Conservation (phyloP, 164 flowering plant genomes). For the Kalanchoe fedtschenkoi region DNA sequence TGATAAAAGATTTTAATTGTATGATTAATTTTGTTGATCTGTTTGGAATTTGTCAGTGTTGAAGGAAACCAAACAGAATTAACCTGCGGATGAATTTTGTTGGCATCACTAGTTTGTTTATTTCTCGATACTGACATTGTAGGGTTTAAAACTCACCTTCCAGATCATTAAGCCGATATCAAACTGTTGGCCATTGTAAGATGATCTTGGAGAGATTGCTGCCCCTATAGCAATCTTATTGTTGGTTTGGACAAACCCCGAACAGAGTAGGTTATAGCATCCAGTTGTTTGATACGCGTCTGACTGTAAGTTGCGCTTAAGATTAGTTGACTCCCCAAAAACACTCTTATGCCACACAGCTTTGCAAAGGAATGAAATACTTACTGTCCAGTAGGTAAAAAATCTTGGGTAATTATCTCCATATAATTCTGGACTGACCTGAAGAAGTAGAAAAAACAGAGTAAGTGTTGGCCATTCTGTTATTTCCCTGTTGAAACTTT, state of each 20-base stretch:
- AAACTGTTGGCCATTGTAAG: constrained; percentile 57
- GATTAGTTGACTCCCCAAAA: not conserved
- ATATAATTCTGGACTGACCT: constrained; percentile 9
- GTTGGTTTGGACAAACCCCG: constrained; percentile 95
- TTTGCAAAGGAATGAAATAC: not conserved
- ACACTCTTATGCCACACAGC: not conserved
- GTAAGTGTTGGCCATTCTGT: not conserved
- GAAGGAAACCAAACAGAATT: no score
- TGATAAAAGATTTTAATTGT: not conserved
- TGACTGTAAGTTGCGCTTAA: constrained; percentile 33
- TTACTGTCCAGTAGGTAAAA: constrained; percentile 7
- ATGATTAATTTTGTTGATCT: not conserved
- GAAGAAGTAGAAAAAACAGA: not conserved
- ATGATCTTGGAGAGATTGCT: constrained; percentile 79
- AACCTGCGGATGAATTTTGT: no score
- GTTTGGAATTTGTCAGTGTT: not conserved
- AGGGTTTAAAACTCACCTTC: constrained; percentile 49
- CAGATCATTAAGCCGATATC: constrained; percentile 83
- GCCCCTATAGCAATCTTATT: constrained; percentile 89
- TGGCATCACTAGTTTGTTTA: not conserved
- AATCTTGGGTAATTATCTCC: constrained; percentile 9
- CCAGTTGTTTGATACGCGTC: constrained; percentile 98
- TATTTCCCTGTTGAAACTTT: not conserved
- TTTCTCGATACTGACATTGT: not conserved
- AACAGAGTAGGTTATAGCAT: constrained; percentile 90